Conservation (phyloP, 768 basidiomycete genomes). For the Calocybe indica region DNA sequence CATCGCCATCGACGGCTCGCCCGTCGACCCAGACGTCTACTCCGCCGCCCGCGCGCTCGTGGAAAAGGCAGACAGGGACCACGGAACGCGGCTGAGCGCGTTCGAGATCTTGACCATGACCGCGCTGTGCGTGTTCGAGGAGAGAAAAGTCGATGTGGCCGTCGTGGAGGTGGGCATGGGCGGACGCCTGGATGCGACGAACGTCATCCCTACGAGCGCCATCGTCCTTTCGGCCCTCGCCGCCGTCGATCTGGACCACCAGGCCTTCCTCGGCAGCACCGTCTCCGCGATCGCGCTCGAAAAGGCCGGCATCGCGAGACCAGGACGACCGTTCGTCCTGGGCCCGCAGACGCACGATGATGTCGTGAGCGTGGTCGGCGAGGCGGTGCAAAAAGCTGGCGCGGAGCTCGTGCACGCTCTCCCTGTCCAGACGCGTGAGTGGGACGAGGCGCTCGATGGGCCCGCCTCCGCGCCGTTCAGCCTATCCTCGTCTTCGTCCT, state of each 20-base stretch:
- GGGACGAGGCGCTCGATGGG: conserved; percentile 30
- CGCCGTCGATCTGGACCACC: conserved; percentile 89
- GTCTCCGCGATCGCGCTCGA: conserved; percentile 70
- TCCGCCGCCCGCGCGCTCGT: conserved; percentile 38
- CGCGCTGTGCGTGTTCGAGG: conserved; percentile 74
- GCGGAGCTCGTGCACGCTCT: conserved; percentile 35
- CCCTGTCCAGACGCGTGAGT: conserved; percentile 26
- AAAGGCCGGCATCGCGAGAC: conserved; percentile 77
- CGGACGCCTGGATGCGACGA: conserved; percentile 89
- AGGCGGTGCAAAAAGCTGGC: conserved; percentile 33
- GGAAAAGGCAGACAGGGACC: conserved; percentile 35
- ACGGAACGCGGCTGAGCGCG: conserved; percentile 46
- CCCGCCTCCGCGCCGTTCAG: conserved; percentile 9
- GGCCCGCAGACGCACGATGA: conserved; percentile 53
- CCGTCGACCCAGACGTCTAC: conserved; percentile 48
- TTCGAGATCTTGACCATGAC: conserved; percentile 87
- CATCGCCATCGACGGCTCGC: conserved; percentile 58
- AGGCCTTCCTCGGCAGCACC: conserved; percentile 78
- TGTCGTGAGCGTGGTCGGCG: conserved; percentile 39
- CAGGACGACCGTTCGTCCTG: conserved; percentile 55
- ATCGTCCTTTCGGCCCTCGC: conserved; percentile 81
- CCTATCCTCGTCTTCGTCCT: conserved; percentile 25
- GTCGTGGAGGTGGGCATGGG: conserved; percentile 96
- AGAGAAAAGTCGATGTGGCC: conserved; percentile 64
- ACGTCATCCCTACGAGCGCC: conserved; percentile 65